These are phyloP conservation scores for Cercospora zeae-maydis DNA, from an alignment of 2,329 filamentous ascomycete species.

Conservation along the genomic window DNA sequence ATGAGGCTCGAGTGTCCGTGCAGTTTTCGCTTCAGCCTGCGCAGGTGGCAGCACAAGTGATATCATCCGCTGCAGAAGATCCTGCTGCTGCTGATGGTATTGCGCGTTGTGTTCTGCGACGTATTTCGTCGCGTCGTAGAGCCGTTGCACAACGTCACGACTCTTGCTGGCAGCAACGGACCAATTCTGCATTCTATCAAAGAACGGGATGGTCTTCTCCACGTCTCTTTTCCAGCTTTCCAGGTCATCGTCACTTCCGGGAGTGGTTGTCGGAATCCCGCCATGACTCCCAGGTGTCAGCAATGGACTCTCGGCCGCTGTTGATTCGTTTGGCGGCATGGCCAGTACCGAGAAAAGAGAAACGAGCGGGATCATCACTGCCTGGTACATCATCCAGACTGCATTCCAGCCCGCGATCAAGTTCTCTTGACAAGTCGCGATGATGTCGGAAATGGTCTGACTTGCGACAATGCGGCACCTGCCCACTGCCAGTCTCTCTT, in stretches of 20 bases:
- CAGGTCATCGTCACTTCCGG: constrained; percentile 32
- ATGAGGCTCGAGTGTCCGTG: not conserved
- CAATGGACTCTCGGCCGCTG: constrained; percentile 43
- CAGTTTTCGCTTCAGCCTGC: not conserved
- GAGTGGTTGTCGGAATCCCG: constrained; percentile 1
- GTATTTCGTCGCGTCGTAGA: constrained; percentile 41
- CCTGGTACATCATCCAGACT: constrained; percentile 78
- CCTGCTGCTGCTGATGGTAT: constrained; percentile 25
- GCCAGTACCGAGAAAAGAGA: constrained; percentile 55
- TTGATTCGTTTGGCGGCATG: constrained; percentile 5
- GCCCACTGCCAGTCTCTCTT: constrained; percentile 65
- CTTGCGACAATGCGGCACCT: constrained; percentile 67
- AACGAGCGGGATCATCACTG: constrained; percentile 73
- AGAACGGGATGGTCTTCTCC: constrained; percentile 43
- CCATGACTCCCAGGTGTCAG: constrained; percentile 46
- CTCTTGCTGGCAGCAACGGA: constrained; percentile 46
- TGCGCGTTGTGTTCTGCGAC: constrained; percentile 29
- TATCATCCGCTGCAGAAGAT: constrained; percentile 12
- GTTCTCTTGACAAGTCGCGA: constrained; percentile 65
- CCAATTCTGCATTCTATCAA: constrained; percentile 43
- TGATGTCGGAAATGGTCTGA: constrained; percentile 69
- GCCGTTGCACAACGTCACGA: constrained; percentile 40
- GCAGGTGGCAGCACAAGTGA: not conserved
- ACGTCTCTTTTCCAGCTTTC: constrained; percentile 43
- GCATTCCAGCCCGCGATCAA: constrained; percentile 79